Evolutionary conservation across 176 grass and related monocot species (phyloP).

Genomic region (Echinochloa phyllopogon): DNA sequence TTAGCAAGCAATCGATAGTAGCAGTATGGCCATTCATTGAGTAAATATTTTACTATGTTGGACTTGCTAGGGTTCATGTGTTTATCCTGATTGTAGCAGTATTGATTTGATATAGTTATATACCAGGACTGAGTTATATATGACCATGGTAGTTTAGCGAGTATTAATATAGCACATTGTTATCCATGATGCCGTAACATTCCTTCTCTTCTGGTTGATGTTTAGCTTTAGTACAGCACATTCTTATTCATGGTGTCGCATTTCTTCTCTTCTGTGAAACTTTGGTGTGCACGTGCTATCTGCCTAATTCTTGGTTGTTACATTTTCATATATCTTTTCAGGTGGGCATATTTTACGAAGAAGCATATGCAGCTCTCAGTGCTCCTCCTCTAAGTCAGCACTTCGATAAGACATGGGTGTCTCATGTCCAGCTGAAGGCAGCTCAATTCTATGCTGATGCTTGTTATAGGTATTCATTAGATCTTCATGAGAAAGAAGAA

Average conservation of each 20-base stretch:
- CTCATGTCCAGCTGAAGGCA: conserved; percentile 94
- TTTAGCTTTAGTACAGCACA: conserved; percentile 37
- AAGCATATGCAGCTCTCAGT: conserved; percentile 81
- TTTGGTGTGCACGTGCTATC: conserved; percentile 10
- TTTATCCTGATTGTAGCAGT: conserved; percentile 6
- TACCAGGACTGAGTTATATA: conserved; percentile 6
- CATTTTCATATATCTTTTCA: conserved; percentile 41
- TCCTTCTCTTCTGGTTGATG: conserved; percentile 15
- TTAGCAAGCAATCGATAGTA: conserved; percentile 12
- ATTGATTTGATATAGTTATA: conserved; percentile 21
- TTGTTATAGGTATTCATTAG: conserved; percentile 86
- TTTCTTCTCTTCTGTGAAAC: conserved; percentile 25
- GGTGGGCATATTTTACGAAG: conserved; percentile 96
- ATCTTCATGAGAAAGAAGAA: conserved; percentile 95
- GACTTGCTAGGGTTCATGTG: background rate
- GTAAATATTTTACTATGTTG: conserved; percentile 1
- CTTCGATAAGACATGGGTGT: conserved; percentile 95
- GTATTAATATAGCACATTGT: conserved; percentile 18
- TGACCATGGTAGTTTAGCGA: conserved; percentile 24
- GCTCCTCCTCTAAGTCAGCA: conserved; percentile 77
- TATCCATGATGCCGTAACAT: background rate
- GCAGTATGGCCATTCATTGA: background rate
- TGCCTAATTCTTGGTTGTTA: conserved; percentile 12
- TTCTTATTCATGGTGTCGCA: background rate
- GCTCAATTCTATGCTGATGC: conserved; percentile 96